phyloP scores from a whole-genome alignment of 2,329 filamentous ascomycete species.

The Colletotrichum sp. region DNA sequence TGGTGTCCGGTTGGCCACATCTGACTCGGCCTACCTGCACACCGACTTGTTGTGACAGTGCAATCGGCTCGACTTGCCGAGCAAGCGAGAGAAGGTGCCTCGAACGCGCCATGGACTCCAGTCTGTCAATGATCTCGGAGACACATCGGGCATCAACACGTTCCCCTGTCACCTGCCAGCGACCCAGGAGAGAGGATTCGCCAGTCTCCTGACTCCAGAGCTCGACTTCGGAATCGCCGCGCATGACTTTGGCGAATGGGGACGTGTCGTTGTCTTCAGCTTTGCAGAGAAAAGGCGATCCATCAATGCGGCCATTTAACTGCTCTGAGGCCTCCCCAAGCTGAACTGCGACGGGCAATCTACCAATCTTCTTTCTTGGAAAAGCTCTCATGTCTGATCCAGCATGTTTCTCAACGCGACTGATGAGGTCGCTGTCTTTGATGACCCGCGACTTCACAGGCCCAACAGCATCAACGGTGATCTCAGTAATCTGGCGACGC shows the following conservation, averaged over 20 bases:
- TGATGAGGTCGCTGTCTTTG: background rate
- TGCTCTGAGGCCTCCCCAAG: background rate
- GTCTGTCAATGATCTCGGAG: background rate
- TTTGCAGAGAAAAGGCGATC: background rate
- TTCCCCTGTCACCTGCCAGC: background rate
- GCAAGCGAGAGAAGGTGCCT: background rate
- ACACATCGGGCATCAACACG: background rate
- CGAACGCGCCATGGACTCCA: background rate
- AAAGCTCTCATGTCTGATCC: background rate
- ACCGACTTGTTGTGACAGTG: background rate
- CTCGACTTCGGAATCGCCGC: background rate
- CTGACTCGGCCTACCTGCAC: background rate
- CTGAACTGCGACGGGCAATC: background rate
- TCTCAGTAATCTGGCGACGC: background rate
- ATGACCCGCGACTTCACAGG: background rate
- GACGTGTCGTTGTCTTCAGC: background rate
- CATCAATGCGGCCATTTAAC: background rate
- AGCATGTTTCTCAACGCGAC: background rate
- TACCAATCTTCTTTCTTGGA: background rate
- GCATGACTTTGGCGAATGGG: fast-evolving
- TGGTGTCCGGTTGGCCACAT: background rate
- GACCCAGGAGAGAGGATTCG: background rate
- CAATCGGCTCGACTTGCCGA: background rate
- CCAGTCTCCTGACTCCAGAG: background rate
- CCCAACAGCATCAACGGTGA: fast-evolving